A percentile compares a stretch with the other conserved stretches of the same genome.
Evolutionary conservation across 2,329 filamentous ascomycete genomes (phyloP).

Genomic region (Epicoccum sorghinum): DNA sequence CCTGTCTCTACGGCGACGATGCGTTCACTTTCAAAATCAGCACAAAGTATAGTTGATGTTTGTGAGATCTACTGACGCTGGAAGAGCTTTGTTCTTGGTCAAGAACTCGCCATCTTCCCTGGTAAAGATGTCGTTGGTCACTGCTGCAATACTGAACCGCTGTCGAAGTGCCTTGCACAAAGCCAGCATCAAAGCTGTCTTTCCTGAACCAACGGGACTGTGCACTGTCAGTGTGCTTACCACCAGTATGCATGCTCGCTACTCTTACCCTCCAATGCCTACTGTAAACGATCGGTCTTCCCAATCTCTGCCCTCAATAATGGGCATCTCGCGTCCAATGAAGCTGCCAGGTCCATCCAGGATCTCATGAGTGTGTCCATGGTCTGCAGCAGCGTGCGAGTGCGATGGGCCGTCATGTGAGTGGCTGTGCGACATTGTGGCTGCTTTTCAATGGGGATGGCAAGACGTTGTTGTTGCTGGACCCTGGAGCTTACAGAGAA

Average conservation of each 20-base stretch:
- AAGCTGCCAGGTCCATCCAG: constrained; percentile 92
- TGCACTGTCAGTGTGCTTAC: constrained; percentile 1
- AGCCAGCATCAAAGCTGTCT: constrained; percentile 94
- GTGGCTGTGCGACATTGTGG: constrained; percentile 41
- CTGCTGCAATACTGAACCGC: constrained; percentile 85
- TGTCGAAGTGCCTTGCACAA: constrained; percentile 85
- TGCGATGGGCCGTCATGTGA: constrained; percentile 51
- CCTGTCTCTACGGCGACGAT: constrained; percentile 98
- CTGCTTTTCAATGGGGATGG: not conserved
- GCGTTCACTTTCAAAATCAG: constrained; percentile 55
- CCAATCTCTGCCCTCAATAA: constrained; percentile 88
- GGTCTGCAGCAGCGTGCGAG: constrained; percentile 66
- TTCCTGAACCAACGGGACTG: constrained; percentile 94
- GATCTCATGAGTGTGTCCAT: constrained; percentile 96
- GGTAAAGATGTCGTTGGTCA: constrained; percentile 99
- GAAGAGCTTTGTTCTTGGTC: constrained; percentile 81
- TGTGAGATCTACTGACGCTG: constrained; percentile 56
- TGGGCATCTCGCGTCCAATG: constrained; percentile 88
- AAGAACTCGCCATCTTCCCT: constrained; percentile 97
- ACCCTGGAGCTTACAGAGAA: constrained; percentile 12
- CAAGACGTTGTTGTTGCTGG: constrained; percentile 1
- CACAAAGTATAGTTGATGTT: not conserved
- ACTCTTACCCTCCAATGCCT: constrained; percentile 87
- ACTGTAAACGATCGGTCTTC: constrained; percentile 89
- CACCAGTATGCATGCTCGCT: not conserved